Percentiles rank a stretch among this genome's conserved stretches.
These are phyloP conservation scores for Rhizopogon sp. DNA, from an alignment of 768 basidiomycete species.

Conservation along the genomic window DNA sequence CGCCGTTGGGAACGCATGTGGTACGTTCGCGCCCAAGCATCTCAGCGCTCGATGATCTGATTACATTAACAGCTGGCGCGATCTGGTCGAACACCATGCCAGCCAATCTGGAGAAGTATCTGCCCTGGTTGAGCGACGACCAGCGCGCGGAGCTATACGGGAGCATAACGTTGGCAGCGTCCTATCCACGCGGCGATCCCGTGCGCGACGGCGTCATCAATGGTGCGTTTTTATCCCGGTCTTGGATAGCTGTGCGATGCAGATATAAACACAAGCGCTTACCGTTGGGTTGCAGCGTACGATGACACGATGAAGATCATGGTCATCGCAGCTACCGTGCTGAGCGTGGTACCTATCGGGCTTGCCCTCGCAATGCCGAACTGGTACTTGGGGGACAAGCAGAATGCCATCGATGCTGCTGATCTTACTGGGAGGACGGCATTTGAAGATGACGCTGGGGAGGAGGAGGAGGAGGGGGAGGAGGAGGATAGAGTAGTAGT, in stretches of 20 bases:
- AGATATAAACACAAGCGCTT: neutral
- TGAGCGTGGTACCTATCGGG: slow-evolving; percentile 54
- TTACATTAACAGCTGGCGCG: slow-evolving; percentile 40
- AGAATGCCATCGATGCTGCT: slow-evolving; percentile 58
- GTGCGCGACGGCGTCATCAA: slow-evolving; percentile 60
- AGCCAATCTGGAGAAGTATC: slow-evolving; percentile 44
- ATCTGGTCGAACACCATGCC: slow-evolving; percentile 72
- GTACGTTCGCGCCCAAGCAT: slow-evolving; percentile 22
- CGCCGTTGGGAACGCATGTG: slow-evolving; percentile 58
- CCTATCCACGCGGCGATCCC: slow-evolving; percentile 46
- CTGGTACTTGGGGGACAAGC: slow-evolving; percentile 62
- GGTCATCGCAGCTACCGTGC: slow-evolving; percentile 45
- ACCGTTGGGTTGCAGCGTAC: slow-evolving; percentile 32
- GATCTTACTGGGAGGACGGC: slow-evolving; percentile 15
- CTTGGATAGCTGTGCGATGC: neutral
- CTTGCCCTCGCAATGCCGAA: slow-evolving; percentile 58
- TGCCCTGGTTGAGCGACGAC: slow-evolving; percentile 43
- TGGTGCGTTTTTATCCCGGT: slow-evolving; percentile 26
- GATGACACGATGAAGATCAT: slow-evolving; percentile 54
- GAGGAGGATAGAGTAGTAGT: neutral
- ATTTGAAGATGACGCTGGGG: neutral
- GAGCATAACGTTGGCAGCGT: slow-evolving; percentile 46
- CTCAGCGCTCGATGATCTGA: neutral
- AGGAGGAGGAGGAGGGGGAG: neutral
- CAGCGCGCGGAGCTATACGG: slow-evolving; percentile 47